Conservation (phyloP, 345 rosid genomes). For the Triadica sebifera region DNA sequence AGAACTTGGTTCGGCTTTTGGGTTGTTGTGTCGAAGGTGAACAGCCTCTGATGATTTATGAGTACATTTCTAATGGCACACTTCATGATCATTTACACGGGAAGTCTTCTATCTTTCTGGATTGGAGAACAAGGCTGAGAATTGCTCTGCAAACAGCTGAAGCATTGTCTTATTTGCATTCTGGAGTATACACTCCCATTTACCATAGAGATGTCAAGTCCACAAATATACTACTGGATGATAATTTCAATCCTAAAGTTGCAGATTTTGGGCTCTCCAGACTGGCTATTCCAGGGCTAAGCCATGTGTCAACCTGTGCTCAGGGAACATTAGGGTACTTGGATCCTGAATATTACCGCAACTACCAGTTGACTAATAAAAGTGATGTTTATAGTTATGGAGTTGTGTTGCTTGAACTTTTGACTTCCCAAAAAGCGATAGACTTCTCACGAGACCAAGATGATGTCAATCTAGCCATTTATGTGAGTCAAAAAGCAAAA, state of each 20-base stretch:
- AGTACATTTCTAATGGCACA: constrained; percentile 56
- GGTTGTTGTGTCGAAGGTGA: constrained; percentile 62
- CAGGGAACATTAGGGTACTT: constrained; percentile 65
- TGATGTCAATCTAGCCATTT: constrained; percentile 47
- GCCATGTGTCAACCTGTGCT: constrained; percentile 68
- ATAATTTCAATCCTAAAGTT: constrained; percentile 47
- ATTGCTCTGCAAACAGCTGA: constrained; percentile 56
- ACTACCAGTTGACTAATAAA: constrained; percentile 54
- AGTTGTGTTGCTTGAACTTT: constrained; percentile 52
- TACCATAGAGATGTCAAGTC: constrained; percentile 65
- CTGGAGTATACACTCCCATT: constrained; percentile 50
- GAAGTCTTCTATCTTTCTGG: constrained; percentile 30
- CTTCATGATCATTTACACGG: constrained; percentile 54
- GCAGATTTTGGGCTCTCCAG: constrained; percentile 62
- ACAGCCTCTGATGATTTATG: constrained; percentile 58
- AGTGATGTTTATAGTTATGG: constrained; percentile 66
- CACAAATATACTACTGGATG: constrained; percentile 53
- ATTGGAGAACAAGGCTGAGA: constrained; percentile 51
- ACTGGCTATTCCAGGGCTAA: constrained; percentile 51
- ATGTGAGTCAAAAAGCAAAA: constrained; percentile 37
- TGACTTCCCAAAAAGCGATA: constrained; percentile 53
- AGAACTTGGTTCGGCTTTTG: constrained; percentile 52
- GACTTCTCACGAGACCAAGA: constrained; percentile 53
- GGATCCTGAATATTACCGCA: constrained; percentile 61
- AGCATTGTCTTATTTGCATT: constrained; percentile 59